Evolutionary conservation across 768 basidiomycete genomes (phyloP).

Genomic region (Dictyophora rubrovolvata): DNA sequence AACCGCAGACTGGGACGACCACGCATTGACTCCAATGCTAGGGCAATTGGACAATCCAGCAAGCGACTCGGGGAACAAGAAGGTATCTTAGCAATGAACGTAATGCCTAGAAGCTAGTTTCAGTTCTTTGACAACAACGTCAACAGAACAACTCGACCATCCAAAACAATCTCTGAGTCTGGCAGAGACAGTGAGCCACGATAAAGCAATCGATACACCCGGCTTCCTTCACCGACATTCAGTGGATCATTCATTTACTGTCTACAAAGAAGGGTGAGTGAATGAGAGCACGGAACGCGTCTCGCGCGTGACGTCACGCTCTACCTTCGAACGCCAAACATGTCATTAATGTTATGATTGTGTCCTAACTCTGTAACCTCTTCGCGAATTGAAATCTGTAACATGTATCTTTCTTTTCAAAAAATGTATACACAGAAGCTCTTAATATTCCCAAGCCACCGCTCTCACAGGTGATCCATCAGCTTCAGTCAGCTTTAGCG

Average conservation of each 20-base stretch:
- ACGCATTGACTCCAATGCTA: conserved; percentile 74
- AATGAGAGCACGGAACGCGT: not conserved
- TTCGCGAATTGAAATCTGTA: not conserved
- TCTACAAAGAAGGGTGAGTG: too few relatives aligned
- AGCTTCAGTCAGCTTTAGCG: conserved; percentile 43
- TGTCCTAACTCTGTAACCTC: not conserved
- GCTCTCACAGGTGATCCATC: conserved; percentile 71
- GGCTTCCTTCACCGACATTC: not conserved
- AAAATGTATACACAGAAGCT: not conserved
- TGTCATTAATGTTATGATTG: not conserved
- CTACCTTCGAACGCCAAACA: not conserved
- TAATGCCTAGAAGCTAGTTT: not conserved
- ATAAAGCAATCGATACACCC: conserved; percentile 49
- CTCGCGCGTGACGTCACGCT: not conserved
- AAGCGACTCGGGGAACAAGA: conserved; percentile 20
- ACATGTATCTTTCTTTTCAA: not conserved
- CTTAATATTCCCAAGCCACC: conserved; percentile 37
- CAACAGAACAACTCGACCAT: conserved; percentile 33
- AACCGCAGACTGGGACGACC: conserved; percentile 55
- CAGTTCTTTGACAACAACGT: not conserved
- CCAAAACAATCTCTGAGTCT: conserved; percentile 61
- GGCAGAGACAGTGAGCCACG: conserved; percentile 66
- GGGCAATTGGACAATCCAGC: conserved; percentile 57
- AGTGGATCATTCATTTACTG: not conserved
- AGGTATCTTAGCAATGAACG: conserved; percentile 3